Conservation (phyloP, 192 early-diverging fungal species). For the Podila clonocystis region DNA sequence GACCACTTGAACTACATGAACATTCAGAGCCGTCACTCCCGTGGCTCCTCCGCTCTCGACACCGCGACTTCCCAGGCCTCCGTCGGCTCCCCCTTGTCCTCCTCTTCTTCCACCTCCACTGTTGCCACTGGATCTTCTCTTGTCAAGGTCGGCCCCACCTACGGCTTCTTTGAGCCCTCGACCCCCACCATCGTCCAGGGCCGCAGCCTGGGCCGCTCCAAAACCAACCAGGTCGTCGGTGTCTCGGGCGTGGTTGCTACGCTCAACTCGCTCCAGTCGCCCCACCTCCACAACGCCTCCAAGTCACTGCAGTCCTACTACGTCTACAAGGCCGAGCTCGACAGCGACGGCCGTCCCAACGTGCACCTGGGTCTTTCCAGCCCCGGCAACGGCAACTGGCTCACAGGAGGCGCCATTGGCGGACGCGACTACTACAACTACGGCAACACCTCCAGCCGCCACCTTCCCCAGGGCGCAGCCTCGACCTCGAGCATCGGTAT, state of each 20-base stretch:
- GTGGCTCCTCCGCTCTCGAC: slow-evolving; percentile 39
- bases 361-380: slow-evolving; percentile 40
- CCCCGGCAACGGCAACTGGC: slow-evolving; percentile 12
- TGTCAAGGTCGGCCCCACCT: slow-evolving; percentile 50
- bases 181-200: slow-evolving; percentile 65
- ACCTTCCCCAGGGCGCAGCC: slow-evolving; percentile 12
- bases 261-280: slow-evolving; percentile 50
- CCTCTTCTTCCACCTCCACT: slow-evolving; percentile 41
- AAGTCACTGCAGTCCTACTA: slow-evolving; percentile 65
- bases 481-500: background rate
- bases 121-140: slow-evolving; percentile 23
- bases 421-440: slow-evolving; percentile 8
- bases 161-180: slow-evolving; percentile 47
- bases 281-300: slow-evolving; percentile 52
- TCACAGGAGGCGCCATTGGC: background rate
- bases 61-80: slow-evolving; percentile 30
- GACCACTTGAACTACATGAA: slow-evolving; percentile 36
- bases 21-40: slow-evolving; percentile 7
- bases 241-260: slow-evolving; percentile 71
- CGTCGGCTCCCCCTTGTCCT: slow-evolving; percentile 53
- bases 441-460: slow-evolving; percentile 11
- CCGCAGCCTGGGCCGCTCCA: slow-evolving; percentile 63
- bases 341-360: slow-evolving; percentile 58
- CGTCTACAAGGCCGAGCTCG: slow-evolving; percentile 66
- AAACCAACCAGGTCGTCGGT: slow-evolving; percentile 61